Base-by-base conservation (phyloP, 768 basidiomycete genomes). In the Exsudoporus frostii region DNA sequence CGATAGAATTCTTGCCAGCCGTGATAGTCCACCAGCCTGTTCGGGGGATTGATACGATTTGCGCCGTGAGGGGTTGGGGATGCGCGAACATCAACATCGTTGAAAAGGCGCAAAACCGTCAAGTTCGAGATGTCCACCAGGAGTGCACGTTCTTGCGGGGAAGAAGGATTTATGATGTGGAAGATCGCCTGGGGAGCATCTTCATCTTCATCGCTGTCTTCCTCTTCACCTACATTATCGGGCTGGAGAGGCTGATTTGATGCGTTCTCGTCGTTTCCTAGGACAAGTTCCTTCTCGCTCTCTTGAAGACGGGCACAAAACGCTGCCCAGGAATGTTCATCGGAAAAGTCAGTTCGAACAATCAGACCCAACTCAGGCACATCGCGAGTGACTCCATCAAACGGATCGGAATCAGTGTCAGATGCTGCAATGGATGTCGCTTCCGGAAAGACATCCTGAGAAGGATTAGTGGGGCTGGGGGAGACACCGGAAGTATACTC, bases 1-100 rank as follows among this genome's bases (percentile, higher is more conserved):
- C 65, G 63, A 63, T 91, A 92, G 15, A 83, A 74, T 66, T 91
- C 90, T 68, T 90, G 89, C 79, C 81, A 83, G 3, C 85, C 83
- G 25, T 73, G 73, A 45, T 73, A 69, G 63, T 87, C 86, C 30
- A 85, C 76, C 17, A 91, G 75, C 39, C 80, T 76, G 64, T 85
- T 82, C 20, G 74, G 75, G 13, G 81, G 76, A 13, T 71, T 67
- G 50, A 80, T 68, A 41, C 76, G 80, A 45, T 72, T 76, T 25
- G 71, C 66, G 25, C 76, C 81, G 2, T 71, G 53, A 30, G 79
- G 78, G 4, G 55, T 50, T 19, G 85, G 86, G 1, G 82, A 74
- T 17, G 65, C 71, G 25, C 85, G 79, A 52, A 89, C 74, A 59
- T 84, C 82, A 11, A 88, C 81, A 57, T 90, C 85, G 67, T 85